Evolutionary conservation across 257 asterid species (phyloP).

Genomic region (Mentha longifolia): DNA sequence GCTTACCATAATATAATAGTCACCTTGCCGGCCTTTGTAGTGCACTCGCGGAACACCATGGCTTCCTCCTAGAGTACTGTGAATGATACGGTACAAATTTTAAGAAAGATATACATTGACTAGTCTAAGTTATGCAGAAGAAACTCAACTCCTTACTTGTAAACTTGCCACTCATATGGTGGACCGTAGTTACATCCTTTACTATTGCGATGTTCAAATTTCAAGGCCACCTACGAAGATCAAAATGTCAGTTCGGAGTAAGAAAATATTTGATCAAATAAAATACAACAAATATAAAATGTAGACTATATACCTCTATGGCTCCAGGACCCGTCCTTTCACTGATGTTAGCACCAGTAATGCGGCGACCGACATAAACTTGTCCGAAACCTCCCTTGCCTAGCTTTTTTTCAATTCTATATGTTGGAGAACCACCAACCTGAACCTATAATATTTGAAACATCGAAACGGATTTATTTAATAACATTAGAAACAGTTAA

Average conservation of each 20-base stretch:
- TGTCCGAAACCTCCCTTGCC: constrained; percentile 98
- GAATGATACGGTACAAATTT: constrained; percentile 32
- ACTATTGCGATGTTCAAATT: constrained; percentile 80
- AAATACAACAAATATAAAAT: constrained; percentile 14
- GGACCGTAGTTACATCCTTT: constrained; percentile 87
- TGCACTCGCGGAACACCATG: constrained; percentile 94
- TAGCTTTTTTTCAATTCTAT: constrained; percentile 66
- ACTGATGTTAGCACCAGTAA: constrained; percentile 49
- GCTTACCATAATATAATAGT: constrained; percentile 77
- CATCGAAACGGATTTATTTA: constrained; percentile 10
- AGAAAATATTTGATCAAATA: not conserved
- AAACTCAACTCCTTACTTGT: constrained; percentile 55
- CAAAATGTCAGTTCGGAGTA: constrained; percentile 20
- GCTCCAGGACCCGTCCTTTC: constrained; percentile 72
- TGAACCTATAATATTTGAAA: constrained; percentile 63
- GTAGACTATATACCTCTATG: constrained; percentile 47
- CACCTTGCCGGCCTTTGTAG: constrained; percentile 83
- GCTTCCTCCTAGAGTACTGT: constrained; percentile 78
- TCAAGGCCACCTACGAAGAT: constrained; percentile 73
- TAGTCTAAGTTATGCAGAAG: constrained; percentile 15
- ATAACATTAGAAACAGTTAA: constrained; percentile 1
- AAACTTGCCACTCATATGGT: constrained; percentile 89
- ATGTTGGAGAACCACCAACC: constrained; percentile 80
- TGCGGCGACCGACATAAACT: constrained; percentile 84
- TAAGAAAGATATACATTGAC: constrained; percentile 20